Evolutionary conservation across 305 asterid genomes (phyloP), one percentile per base, ranked within the genome.

Genomic region (Nicotiana rustica): DNA sequence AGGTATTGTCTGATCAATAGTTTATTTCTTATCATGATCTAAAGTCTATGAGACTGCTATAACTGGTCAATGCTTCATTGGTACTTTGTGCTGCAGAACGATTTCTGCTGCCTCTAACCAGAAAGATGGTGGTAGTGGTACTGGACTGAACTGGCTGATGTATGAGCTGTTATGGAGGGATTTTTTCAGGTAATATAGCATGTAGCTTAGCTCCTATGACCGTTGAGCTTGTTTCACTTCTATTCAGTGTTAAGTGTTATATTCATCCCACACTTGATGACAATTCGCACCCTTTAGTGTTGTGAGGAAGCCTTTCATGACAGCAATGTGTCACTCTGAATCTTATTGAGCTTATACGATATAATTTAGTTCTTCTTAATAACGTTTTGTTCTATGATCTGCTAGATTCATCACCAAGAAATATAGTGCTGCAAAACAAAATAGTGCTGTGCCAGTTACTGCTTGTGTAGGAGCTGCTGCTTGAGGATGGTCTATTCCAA

Each of bases 101-200:
- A 83, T 93, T 44, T 89, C 98, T 87, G 94, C 90, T 84, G 88
- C 91, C 62, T 83, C 92, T 33, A 83, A 78, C 89, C 89, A 84
- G 88, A 92, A 91, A 83, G 88, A 84, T 70, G 93, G 91, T 76
- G 92, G 92, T 31, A 78, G 76, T 17, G 89, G 93, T 69, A 88
- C 94, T 38, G 98, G 98, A 57, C 81, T 90, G 89, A 93, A 95
- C 93, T 95, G 98, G 99, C 85, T 95, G 86, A 95, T 92, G 98
- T 95, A 95, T 52, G 99, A 95, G 89, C 90, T 95, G 67, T 77
- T 97, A 88, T 97, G 99, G 99, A 95, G 99, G 90, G 99, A 97
- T 81, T 97, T 95, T 84, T 97, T 97, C 96, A 93, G 99, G 99
- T 93, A 76, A 91, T 76, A n/a, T 10, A 66, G 70, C 44, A 38